phyloP scores from a whole-genome alignment of 768 basidiomycete species.

The Harrya chromipes region DNA sequence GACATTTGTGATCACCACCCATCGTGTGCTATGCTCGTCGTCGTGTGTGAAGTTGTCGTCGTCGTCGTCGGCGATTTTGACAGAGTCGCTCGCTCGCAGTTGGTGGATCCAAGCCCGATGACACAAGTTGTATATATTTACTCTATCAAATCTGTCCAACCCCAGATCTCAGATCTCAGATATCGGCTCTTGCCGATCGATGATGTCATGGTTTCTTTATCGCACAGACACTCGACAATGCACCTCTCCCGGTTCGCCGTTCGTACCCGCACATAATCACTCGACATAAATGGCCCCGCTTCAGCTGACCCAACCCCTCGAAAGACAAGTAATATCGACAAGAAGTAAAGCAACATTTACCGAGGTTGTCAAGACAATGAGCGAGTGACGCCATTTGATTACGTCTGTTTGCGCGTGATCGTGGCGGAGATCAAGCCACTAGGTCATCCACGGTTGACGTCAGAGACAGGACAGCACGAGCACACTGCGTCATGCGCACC shows the following conservation, averaged over 20 bases:
- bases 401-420: constrained; percentile 43
- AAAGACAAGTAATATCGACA: neutral
- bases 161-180: constrained; percentile 39
- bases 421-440: constrained; percentile 64
- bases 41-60: neutral
- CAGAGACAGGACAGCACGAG: constrained; percentile 12
- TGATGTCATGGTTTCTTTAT: constrained; percentile 29
- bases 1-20: constrained; percentile 84
- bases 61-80: constrained; percentile 15
- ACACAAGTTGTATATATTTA: constrained; percentile 40
- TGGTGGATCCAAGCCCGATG: constrained; percentile 30
- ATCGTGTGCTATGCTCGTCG: constrained; percentile 33
- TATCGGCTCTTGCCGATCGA: constrained; percentile 26
- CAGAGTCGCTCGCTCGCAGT: constrained; percentile 21
- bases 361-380: constrained; percentile 34
- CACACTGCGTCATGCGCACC: constrained; percentile 43
- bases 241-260: neutral
- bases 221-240: constrained; percentile 3
- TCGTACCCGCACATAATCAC: too few species aligned
- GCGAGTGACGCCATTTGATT: constrained; percentile 28
- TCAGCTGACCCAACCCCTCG: too few species aligned
- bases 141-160: constrained; percentile 22
- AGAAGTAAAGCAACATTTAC: neutral
- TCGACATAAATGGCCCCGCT: too few species aligned
- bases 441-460: constrained; percentile 27